Percentiles rank a stretch among this genome's conserved stretches.
These are phyloP conservation scores for Pyrenochaeta sp. DNA, from an alignment of 2,329 filamentous ascomycete species.

Conservation along the genomic window DNA sequence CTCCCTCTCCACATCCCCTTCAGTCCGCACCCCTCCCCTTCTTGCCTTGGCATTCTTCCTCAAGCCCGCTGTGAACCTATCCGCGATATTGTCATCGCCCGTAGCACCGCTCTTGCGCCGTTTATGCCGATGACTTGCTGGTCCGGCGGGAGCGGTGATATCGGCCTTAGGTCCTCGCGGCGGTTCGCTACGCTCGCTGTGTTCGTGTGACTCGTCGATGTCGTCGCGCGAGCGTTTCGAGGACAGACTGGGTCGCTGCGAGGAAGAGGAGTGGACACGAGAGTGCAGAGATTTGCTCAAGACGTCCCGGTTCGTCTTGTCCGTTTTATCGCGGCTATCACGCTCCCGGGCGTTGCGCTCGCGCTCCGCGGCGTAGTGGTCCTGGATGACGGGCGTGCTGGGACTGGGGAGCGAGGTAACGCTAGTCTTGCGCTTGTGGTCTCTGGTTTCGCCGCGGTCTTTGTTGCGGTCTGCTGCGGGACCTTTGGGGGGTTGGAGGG, in stretches of 20 bases:
- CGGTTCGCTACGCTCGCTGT: conserved; percentile 3
- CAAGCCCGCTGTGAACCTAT: conserved; percentile 36
- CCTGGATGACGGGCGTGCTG: conserved; percentile 35
- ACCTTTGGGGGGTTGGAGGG: conserved; percentile 45
- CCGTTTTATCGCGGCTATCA: conserved; percentile 35
- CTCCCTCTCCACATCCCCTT: conserved; percentile 42
- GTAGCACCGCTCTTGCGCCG: conserved; percentile 32
- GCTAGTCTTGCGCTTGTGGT: conserved; percentile 29
- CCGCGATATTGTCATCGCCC: conserved; percentile 37
- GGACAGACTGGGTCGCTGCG: conserved; percentile 21
- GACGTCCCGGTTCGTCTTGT: conserved; percentile 21
- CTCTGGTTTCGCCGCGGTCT: conserved; percentile 23
- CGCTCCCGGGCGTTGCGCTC: conserved; percentile 55
- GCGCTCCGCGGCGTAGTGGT: conserved; percentile 74
- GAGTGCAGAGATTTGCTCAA: conserved; percentile 23
- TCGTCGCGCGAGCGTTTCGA: conserved; percentile 41
- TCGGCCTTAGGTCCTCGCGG: conserved; percentile 22
- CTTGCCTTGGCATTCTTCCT: conserved; percentile 40
- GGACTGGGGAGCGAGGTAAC: conserved; percentile 14
- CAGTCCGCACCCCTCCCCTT: conserved; percentile 42
- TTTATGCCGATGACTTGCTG: conserved; percentile 41
- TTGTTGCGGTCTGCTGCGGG: conserved; percentile 46
- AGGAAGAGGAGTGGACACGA: conserved; percentile 28
- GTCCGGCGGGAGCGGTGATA: conserved; percentile 35
- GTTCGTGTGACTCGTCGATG: conserved; percentile 18